These are phyloP conservation scores for Heliosperma pusillum DNA, from an alignment of 148 eudicot genomes.

Conservation along the genomic window DNA sequence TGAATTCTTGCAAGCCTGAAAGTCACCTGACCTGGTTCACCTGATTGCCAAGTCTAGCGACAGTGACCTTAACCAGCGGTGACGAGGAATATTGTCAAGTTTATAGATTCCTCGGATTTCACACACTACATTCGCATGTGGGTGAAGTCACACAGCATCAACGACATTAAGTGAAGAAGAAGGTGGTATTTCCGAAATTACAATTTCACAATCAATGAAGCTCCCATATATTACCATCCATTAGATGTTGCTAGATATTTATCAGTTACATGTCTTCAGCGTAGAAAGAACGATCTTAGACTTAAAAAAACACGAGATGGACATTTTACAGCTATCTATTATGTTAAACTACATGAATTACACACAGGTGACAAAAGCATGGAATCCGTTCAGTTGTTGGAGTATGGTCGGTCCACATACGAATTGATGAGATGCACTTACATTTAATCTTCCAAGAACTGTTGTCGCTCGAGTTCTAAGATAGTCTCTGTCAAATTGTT, in stretches of 20 bases:
- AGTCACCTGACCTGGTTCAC: too few relatives aligned
- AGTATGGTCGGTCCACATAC: background rate
- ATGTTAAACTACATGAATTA: slow-evolving; percentile 21
- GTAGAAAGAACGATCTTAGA: background rate
- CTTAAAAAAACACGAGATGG: background rate
- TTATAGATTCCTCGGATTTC: too few relatives aligned
- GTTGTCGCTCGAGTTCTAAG: slow-evolving; percentile 64
- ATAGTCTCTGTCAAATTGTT: slow-evolving; percentile 47
- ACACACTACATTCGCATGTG: too few relatives aligned
- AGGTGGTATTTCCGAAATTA: background rate
- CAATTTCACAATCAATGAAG: slow-evolving; percentile 5
- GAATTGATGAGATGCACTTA: background rate
- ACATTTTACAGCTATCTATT: slow-evolving; percentile 6
- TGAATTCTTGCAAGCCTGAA: too few relatives aligned
- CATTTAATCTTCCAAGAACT: slow-evolving; percentile 55
- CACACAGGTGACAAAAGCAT: slow-evolving; percentile 3
- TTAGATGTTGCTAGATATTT: slow-evolving; percentile 7
- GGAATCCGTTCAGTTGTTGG: slow-evolving; percentile 12
- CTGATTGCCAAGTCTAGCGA: too few relatives aligned
- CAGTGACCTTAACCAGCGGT: background rate
- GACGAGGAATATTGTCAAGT: too few relatives aligned
- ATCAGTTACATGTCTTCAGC: slow-evolving; percentile 2
- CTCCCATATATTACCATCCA: slow-evolving; percentile 13
- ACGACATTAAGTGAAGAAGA: background rate
- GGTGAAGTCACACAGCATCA: background rate